Evolutionary conservation across 805 yeast species (phyloP).

Genomic region (Sugiyamaella boreocaroliniensis): DNA sequence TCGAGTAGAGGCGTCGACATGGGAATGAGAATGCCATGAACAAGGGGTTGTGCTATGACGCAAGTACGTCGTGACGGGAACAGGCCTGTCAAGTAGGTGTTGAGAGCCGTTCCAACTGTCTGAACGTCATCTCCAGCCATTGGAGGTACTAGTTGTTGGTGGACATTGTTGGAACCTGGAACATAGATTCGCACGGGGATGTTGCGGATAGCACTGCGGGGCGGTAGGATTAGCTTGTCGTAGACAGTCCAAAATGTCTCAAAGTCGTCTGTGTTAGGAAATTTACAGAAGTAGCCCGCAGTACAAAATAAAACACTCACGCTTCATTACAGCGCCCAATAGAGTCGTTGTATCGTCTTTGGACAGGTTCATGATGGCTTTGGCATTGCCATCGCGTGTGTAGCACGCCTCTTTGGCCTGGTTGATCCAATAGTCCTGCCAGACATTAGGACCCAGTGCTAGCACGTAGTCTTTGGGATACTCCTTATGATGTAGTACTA

Average conservation of each 20-base stretch:
- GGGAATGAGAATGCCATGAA: constrained; percentile 53
- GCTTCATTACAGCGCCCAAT: constrained; percentile 44
- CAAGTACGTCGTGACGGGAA: constrained; percentile 37
- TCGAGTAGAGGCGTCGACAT: constrained; percentile 39
- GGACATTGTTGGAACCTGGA: constrained; percentile 31
- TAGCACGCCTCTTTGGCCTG: constrained; percentile 78
- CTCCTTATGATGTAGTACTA: constrained; percentile 38
- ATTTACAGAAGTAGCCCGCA: not conserved
- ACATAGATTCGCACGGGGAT: constrained; percentile 32
- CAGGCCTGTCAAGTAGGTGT: constrained; percentile 38
- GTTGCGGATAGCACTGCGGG: constrained; percentile 14
- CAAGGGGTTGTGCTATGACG: constrained; percentile 38
- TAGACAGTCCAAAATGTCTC: constrained; percentile 25
- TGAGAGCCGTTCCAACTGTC: constrained; percentile 39
- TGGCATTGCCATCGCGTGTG: constrained; percentile 69
- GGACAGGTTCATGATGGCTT: constrained; percentile 70
- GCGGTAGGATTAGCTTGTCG: constrained; percentile 22
- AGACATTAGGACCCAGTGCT: constrained; percentile 30
- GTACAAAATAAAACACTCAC: not conserved
- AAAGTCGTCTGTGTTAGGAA: constrained; percentile 21
- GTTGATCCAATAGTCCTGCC: constrained; percentile 59
- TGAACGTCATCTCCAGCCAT: constrained; percentile 7
- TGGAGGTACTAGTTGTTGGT: constrained; percentile 31
- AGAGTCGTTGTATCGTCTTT: constrained; percentile 50
- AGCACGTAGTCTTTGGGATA: constrained; percentile 43